Conservation (phyloP, 108 stramenopile species). For the Seminavis robusta region DNA sequence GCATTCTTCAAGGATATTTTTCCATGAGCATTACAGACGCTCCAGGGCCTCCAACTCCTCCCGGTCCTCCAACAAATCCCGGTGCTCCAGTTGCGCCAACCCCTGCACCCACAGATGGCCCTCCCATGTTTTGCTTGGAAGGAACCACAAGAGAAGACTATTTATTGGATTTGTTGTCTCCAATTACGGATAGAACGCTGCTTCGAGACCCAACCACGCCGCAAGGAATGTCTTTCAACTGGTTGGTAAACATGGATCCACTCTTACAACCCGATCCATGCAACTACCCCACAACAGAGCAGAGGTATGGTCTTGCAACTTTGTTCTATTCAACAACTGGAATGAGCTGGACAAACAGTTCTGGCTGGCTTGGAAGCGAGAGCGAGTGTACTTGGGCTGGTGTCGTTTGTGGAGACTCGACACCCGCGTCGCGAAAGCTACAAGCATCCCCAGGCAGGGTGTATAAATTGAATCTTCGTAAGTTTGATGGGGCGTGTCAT, state of each 20-base stretch:
- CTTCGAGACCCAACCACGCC: slow-evolving; percentile 32
- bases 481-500: slow-evolving; percentile 23
- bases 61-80: not conserved
- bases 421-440: slow-evolving; percentile 30
- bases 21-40: not conserved
- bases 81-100: not conserved
- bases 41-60: not conserved
- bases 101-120: not conserved
- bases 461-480: too few species aligned
- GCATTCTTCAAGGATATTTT: not conserved
- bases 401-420: slow-evolving; percentile 22
- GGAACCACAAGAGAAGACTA: slow-evolving; percentile 1
- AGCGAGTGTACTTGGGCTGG: slow-evolving; percentile 45
- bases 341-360: slow-evolving; percentile 24
- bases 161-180: not conserved
- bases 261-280: slow-evolving; percentile 28
- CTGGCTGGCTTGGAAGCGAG: slow-evolving; percentile 30
- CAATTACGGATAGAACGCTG: not conserved
- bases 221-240: slow-evolving; percentile 44
- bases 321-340: slow-evolving; percentile 49
- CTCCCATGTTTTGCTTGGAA: not conserved
- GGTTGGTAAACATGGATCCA: slow-evolving; percentile 35
- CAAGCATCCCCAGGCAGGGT: too few species aligned
- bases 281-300: slow-evolving; percentile 34
- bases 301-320: slow-evolving; percentile 39